A percentile compares a stretch with the other conserved stretches of the same genome.
phyloP scores from a whole-genome alignment of 441 rosid species.

The Oxalis stricta region DNA sequence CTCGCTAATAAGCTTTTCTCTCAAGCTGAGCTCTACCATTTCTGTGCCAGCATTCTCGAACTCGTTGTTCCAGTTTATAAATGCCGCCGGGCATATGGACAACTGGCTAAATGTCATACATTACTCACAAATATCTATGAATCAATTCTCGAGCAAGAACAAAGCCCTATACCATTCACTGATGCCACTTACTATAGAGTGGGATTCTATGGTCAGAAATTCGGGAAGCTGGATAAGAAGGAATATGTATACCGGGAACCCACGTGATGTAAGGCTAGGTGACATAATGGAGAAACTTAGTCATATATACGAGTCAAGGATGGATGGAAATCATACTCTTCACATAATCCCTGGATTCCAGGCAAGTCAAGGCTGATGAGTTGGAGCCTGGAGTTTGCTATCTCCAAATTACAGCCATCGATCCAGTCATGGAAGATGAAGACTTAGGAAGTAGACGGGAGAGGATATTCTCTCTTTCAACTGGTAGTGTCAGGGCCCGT shows the following conservation, averaged over 20 bases:
- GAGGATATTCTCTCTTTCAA: constrained; percentile 87
- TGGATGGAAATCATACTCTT: constrained; percentile 81
- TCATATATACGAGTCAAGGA: constrained; percentile 86
- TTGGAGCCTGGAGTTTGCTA: constrained; percentile 91
- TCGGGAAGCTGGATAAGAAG: constrained; percentile 75
- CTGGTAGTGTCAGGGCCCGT: constrained; percentile 88
- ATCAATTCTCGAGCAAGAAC: constrained; percentile 93
- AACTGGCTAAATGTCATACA: constrained; percentile 93
- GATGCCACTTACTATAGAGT: constrained; percentile 98
- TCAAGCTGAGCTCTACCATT: constrained; percentile 96
- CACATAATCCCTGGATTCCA: constrained; percentile 89
- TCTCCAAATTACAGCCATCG: constrained; percentile 95
- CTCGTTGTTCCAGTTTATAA: constrained; percentile 96
- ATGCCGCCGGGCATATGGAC: constrained; percentile 93
- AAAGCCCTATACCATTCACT: constrained; percentile 86
- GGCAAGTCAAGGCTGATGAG: constrained; percentile 96
- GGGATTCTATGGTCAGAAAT: constrained; percentile 87
- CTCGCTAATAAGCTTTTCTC: constrained; percentile 94
- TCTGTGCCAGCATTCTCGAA: constrained; percentile 92
- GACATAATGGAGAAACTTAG: constrained; percentile 99
- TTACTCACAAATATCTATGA: constrained; percentile 73
- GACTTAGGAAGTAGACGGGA: constrained; percentile 97
- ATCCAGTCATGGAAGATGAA: constrained; percentile 98
- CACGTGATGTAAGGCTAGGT: constrained; percentile 94
- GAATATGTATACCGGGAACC: constrained; percentile 94